Base-by-base conservation (phyloP, 169 alveolate genomes). In the Plasmodium malariae region DNA sequence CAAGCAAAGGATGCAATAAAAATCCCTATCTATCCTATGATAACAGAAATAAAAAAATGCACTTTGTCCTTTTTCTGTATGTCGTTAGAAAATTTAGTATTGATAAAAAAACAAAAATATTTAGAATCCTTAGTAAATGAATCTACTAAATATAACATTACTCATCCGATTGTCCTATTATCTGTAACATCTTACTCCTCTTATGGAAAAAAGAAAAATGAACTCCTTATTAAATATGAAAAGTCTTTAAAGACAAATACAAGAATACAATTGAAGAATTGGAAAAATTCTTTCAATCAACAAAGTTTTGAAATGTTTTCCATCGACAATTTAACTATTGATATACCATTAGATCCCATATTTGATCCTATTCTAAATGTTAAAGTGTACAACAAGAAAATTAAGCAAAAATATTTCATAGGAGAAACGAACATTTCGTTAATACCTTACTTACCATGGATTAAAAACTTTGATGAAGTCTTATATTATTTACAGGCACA, bases 321-420 rank as follows among this genome's bases (percentile, higher is more conserved):
- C 26, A 95, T 94, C 34, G 95, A 88, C 36, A 45, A 93, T 32
- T 54, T 94, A 24, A 93, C 94, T 12, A 92, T 96, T 54, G 94
- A 94, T 92, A 69, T 95, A 37, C 98, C 98, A 14, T 76, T 94
- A 24, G 97, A 95, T 54, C 97, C 97, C 5, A 71, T 97, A 19
- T 96, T 78, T 86, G 98, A 97, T 88, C 98, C 98, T 6, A 93
- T 72, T 51, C 87, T 97, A 37, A 95, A 95, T 62, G 87, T 95
- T n/a, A 88, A 90, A 67, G 96, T 95, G 17, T 95, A 92, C 69
- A 95, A 95, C 68, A 89, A 94, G 19, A 74, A 88, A 70, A 30
- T 86, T 21, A 94, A 95, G 71, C 93, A 93, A 30, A 91, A 93
- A 51, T 89, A 93, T 63, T 92, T 95, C 60, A 87, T 95, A 51